Evolutionary conservation across 139 green algal genomes (phyloP).

Genomic region (Nannochloris sp.): DNA sequence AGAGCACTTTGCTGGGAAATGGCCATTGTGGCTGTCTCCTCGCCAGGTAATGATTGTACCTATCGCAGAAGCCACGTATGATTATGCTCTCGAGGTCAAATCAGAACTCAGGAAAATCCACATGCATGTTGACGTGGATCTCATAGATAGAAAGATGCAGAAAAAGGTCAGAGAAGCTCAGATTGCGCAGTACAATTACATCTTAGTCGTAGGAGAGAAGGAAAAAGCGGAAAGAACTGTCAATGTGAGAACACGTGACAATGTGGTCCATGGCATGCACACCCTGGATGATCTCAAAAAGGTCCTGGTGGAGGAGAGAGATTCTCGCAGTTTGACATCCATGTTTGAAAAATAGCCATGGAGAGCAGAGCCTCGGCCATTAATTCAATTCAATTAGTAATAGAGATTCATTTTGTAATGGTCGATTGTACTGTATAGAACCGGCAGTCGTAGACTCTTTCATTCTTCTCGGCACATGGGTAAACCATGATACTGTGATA

Average conservation of each 20-base stretch:
- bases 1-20: slow-evolving; percentile 97
- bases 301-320: slow-evolving; percentile 27
- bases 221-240: slow-evolving; percentile 64
- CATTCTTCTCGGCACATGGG: too few relatives aligned
- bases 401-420: too few relatives aligned
- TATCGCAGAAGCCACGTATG: slow-evolving; percentile 62
- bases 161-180: slow-evolving; percentile 97
- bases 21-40: slow-evolving; percentile 93
- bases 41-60: slow-evolving; percentile 96
- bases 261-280: slow-evolving; percentile 59
- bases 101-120: slow-evolving; percentile 42
- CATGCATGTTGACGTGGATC: slow-evolving; percentile 74
- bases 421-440: too few relatives aligned
- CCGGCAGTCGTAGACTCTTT: too few relatives aligned
- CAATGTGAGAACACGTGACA: slow-evolving; percentile 93
- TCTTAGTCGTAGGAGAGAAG: slow-evolving; percentile 84
- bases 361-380: too few relatives aligned
- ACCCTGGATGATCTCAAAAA: slow-evolving; percentile 21
- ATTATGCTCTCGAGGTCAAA: slow-evolving; percentile 72
- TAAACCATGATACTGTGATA: too few relatives aligned
- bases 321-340: slow-evolving; percentile 10
- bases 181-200: slow-evolving; percentile 96
- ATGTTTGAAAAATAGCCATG: slow-evolving; percentile 25
- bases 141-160: slow-evolving; percentile 86
- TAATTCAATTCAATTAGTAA: too few relatives aligned